Percentiles rank a stretch among this genome's conserved stretches.
phyloP scores from a whole-genome alignment of 345 rosid species.

The Psidium guajava region DNA sequence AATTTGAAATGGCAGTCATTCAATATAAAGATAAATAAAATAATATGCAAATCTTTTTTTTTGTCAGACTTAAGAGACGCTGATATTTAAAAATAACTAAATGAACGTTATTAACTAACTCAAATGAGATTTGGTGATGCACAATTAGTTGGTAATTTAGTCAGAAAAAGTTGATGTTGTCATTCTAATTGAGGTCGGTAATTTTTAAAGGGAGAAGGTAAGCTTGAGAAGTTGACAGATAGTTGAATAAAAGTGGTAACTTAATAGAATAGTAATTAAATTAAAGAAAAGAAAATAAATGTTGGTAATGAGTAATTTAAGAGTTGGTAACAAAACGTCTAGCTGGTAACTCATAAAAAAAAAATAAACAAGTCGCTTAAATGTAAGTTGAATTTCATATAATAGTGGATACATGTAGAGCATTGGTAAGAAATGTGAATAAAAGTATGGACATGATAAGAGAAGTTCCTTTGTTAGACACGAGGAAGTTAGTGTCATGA shows the following conservation, averaged over 20 bases:
- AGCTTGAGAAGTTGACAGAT: not conserved
- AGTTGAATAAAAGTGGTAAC: not conserved
- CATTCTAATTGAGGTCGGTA: not conserved
- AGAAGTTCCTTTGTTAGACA: not conserved
- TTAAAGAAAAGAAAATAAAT: not conserved
- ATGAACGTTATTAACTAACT: not conserved
- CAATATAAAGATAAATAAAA: not conserved
- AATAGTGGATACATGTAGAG: not conserved
- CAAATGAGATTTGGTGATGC: not conserved
- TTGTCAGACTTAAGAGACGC: not conserved
- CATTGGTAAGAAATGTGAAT: not conserved
- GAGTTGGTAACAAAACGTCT: not conserved
- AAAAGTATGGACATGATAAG: not conserved
- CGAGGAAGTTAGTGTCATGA: not conserved
- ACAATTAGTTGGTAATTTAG: not conserved
- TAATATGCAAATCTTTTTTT: not conserved
- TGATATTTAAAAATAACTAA: not conserved
- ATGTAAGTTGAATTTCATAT: not conserved
- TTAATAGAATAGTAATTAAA: not conserved
- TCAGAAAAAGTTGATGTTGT: not conserved
- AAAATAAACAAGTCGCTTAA: not conserved
- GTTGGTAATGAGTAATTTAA: not conserved
- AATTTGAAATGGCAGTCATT: not conserved
- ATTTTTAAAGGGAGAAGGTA: not conserved
- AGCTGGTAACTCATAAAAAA: not conserved